Evolutionary conservation across 1,284 basidiomycete species (phyloP).

Genomic region (Crucibulum cyathiforme): DNA sequence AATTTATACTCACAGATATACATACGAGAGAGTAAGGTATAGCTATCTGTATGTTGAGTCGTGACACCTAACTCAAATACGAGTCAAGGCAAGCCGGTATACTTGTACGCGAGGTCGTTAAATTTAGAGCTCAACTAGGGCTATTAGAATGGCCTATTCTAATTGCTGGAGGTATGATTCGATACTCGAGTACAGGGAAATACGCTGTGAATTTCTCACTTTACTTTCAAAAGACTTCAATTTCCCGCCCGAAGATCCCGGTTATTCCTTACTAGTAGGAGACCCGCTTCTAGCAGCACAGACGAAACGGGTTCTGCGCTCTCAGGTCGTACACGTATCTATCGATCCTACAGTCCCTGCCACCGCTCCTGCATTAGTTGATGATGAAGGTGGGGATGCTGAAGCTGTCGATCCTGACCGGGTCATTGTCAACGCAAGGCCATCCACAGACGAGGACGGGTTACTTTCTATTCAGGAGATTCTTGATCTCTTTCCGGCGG

Average conservation of each 20-base stretch:
- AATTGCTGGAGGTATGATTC: slow-evolving; percentile 78
- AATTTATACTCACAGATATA: slow-evolving; percentile 59
- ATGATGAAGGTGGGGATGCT: slow-evolving; percentile 55
- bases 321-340: slow-evolving; percentile 83
- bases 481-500: slow-evolving; percentile 51
- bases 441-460: slow-evolving; percentile 68
- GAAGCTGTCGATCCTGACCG: slow-evolving; percentile 70
- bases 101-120: slow-evolving; percentile 68
- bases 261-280: slow-evolving; percentile 82
- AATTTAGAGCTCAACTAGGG: slow-evolving; percentile 59
- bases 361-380: slow-evolving; percentile 28
- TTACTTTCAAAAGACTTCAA: slow-evolving; percentile 80
- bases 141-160: slow-evolving; percentile 76
- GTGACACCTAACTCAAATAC: not conserved
- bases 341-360: slow-evolving; percentile 66
- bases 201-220: not conserved
- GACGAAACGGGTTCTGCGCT: slow-evolving; percentile 58
- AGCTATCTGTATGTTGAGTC: not conserved
- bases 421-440: slow-evolving; percentile 80
- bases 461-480: slow-evolving; percentile 74
- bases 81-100: slow-evolving; percentile 68
- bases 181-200: not conserved
- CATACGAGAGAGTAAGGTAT: slow-evolving; percentile 87
- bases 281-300: slow-evolving; percentile 63
- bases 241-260: slow-evolving; percentile 84